Evolutionary conservation across 2,329 filamentous ascomycete species (phyloP).

Genomic region (Purpureocillium takamizusanense): DNA sequence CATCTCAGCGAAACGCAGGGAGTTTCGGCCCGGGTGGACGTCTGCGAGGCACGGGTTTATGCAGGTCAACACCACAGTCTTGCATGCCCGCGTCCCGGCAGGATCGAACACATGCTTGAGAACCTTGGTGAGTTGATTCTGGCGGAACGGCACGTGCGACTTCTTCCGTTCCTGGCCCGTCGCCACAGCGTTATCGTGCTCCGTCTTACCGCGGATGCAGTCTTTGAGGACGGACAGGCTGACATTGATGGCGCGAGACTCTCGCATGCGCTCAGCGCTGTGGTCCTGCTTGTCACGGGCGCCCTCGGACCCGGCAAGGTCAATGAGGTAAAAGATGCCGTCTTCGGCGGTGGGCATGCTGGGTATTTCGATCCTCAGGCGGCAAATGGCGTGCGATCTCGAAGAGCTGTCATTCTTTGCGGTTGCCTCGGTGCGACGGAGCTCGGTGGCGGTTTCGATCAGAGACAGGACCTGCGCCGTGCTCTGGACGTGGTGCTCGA

Average conservation of each 20-base stretch:
- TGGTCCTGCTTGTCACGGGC: slow-evolving; percentile 32
- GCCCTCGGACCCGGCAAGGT: slow-evolving; percentile 39
- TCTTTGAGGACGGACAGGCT: slow-evolving; percentile 42
- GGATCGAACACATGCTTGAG: slow-evolving; percentile 42
- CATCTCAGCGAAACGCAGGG: slow-evolving; percentile 38
- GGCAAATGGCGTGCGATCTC: slow-evolving; percentile 38
- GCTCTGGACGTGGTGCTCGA: slow-evolving; percentile 24
- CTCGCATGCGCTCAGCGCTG: slow-evolving; percentile 32
- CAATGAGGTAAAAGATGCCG: slow-evolving; percentile 36
- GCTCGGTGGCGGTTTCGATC: slow-evolving; percentile 27
- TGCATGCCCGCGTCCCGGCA: slow-evolving; percentile 23
- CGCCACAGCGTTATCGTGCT: slow-evolving; percentile 20
- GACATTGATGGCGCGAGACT: slow-evolving; percentile 37
- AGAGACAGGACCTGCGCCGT: slow-evolving; percentile 18
- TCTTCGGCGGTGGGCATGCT: slow-evolving; percentile 19
- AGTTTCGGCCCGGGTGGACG: slow-evolving; percentile 35
- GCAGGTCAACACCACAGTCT: slow-evolving; percentile 36
- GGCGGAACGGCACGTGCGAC: slow-evolving; percentile 34
- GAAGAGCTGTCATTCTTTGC: slow-evolving; percentile 37
- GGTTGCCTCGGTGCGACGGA: slow-evolving; percentile 32
- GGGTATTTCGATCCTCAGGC: slow-evolving; percentile 30
- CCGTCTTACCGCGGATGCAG: slow-evolving; percentile 37
- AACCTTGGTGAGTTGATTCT: slow-evolving; percentile 36
- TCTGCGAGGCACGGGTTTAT: slow-evolving; percentile 37
- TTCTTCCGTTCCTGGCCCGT: too few species aligned